A percentile compares a stretch with the other conserved stretches of the same genome.
phyloP scores from a whole-genome alignment of 495 filamentous ascomycete genomes.

The Rusavskia elegans region DNA sequence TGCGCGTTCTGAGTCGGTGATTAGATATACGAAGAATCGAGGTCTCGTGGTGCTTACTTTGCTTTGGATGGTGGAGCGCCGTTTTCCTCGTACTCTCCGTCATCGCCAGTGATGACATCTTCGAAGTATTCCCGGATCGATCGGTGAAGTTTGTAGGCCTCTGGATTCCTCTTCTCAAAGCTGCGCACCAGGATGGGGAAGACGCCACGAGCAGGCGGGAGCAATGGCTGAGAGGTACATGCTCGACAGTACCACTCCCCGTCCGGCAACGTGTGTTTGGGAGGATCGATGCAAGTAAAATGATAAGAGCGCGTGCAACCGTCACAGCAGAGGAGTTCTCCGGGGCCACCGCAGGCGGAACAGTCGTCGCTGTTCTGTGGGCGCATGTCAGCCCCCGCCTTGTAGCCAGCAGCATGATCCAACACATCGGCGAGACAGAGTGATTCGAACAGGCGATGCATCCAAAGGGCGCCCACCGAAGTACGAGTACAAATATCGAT shows the following conservation, averaged over 20 bases:
- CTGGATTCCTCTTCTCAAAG: constrained; percentile 48
- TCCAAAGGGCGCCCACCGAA: neutral
- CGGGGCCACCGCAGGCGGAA: constrained; percentile 61
- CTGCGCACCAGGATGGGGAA: constrained; percentile 43
- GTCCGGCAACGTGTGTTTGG: constrained; percentile 48
- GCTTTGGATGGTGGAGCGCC: constrained; percentile 11
- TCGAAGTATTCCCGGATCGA: constrained; percentile 57
- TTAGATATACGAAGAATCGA: neutral
- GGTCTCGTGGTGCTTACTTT: constrained; percentile 20
- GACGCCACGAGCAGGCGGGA: constrained; percentile 23
- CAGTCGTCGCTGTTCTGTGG: constrained; percentile 73
- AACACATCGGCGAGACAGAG: neutral
- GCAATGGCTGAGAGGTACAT: constrained; percentile 31
- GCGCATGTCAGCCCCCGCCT: constrained; percentile 2
- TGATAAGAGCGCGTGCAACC: constrained; percentile 78
- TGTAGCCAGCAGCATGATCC: neutral
- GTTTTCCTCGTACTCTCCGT: constrained; percentile 64
- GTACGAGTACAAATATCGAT: neutral
- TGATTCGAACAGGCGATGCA: neutral
- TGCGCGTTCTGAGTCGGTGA: constrained; percentile 31
- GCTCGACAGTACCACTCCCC: constrained; percentile 74
- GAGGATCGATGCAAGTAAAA: constrained; percentile 69
- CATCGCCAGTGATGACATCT: constrained; percentile 51
- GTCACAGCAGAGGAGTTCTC: constrained; percentile 85
- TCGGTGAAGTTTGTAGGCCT: constrained; percentile 55